Base-by-base conservation (phyloP, 2,329 filamentous ascomycete species). In the Plectosphaerella plurivora region DNA sequence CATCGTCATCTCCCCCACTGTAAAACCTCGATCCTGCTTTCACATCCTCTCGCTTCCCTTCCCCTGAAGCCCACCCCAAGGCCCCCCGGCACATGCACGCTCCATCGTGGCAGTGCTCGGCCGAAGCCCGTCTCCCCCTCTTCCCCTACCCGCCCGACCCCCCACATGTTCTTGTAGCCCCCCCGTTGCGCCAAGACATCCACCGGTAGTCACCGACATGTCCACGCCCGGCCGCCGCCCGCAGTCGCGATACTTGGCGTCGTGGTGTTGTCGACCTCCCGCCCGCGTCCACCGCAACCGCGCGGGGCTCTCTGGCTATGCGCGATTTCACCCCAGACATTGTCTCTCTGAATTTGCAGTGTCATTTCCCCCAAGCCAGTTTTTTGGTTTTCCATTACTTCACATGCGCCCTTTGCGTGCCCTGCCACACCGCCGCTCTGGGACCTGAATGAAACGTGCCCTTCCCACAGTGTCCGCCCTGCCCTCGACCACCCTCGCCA, bases 191-290 rank as follows among this genome's bases (percentile, higher is more conserved):
- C 51, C 53, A 56, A 54, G 53, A 57, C 55, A 45, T 56, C 50
- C 46, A 51, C 53, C 54, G 49, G 51, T 54, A 52, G 55, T 57
- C 53, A 56, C 51, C 47, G 44, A 28, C 49, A 50, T 56, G 55
- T 57, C 54, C 50, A 47, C 25, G 15, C 36, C 41, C 51, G 55
- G 54, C 51, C 55, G 41, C 52, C 49, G 33, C 33, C 39, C 42
- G 42, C 51, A 52, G 52, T 53, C 51, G 54, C 51, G 50, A 54
- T 57, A 57, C 55, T 56, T 57, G 51, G 51, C 53, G 54, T 52
- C 55, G 52, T 44, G 49, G 49, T 45, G 52, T 52, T 33, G 45
- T 51, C 42, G 55, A 57, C 55, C 56, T 57, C 49, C 45, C 46
- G 44, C 33, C 16, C 22, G 22, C 47, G 55, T 57, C 51, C 49